Conservation (phyloP, 2,329 filamentous ascomycete genomes). For the Pseudofabraea citricarpa region DNA sequence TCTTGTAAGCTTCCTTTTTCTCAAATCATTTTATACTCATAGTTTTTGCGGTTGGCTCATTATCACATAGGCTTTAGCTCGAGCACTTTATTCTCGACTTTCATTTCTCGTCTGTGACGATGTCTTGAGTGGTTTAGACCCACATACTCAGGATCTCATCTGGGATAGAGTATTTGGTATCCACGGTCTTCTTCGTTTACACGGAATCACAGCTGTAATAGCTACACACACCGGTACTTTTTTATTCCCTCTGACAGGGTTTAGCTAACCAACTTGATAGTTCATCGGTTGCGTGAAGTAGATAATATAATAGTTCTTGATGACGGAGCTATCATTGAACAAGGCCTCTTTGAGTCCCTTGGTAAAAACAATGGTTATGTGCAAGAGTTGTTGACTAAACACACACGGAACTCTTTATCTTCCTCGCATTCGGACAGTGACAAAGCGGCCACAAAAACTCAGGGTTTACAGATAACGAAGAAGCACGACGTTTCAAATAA, state of each 20-base stretch:
- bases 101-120: constrained; percentile 17
- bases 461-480: not conserved
- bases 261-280: not conserved
- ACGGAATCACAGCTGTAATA: constrained; percentile 29
- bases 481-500: not conserved
- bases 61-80: constrained; percentile 12
- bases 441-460: not conserved
- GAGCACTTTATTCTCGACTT: constrained; percentile 18
- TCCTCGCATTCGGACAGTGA: not conserved
- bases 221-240: constrained; percentile 20
- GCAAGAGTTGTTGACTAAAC: not conserved
- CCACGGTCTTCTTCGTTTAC: constrained; percentile 9
- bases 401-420: not conserved
- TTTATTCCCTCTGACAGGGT: not conserved
- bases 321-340: constrained; percentile 4
- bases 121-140: constrained; percentile 18
- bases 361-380: not conserved
- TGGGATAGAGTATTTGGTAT: constrained; percentile 10
- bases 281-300: constrained; percentile 10
- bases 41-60: no score
- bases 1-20: constrained; percentile 6
- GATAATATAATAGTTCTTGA: constrained; percentile 10
- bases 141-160: constrained; percentile 11
- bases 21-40: no score
- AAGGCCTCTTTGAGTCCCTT: constrained; percentile 5